Percentiles rank a stretch among this genome's conserved stretches.
phyloP scores from a whole-genome alignment of 2,329 filamentous ascomycete species.

The Trichoderma sp. region DNA sequence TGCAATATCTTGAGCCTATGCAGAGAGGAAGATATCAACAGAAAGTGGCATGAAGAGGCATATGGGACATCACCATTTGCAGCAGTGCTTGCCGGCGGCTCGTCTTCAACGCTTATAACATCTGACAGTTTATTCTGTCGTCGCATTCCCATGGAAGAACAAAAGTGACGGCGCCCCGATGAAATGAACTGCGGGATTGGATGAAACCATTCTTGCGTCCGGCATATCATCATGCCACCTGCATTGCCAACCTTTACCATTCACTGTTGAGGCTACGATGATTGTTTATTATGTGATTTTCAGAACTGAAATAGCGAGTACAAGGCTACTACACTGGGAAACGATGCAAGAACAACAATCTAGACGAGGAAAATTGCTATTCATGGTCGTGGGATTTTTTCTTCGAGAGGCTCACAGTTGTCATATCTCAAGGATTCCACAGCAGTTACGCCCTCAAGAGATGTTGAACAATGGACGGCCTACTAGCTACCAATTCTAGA shows the following conservation, averaged over 20 bases:
- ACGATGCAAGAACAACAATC: not conserved
- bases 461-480: not conserved
- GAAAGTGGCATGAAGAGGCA: not conserved
- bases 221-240: not conserved
- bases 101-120: not conserved
- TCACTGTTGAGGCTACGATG: not conserved
- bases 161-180: not conserved
- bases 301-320: not conserved
- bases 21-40: not conserved
- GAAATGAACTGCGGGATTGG: not conserved
- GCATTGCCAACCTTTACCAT: not conserved
- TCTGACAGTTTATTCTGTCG: not conserved
- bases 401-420: not conserved
- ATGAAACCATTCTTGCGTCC: not conserved
- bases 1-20: not conserved
- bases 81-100: not conserved
- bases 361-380: not conserved
- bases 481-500: no score
- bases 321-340: not conserved
- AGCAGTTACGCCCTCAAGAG: no score
- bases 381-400: not conserved
- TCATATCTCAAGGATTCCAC: not conserved
- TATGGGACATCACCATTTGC: not conserved
- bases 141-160: not conserved
- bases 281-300: not conserved